Base-by-base conservation (phyloP, 352 stramenopile species). In the Thalassiosira hispida region DNA sequence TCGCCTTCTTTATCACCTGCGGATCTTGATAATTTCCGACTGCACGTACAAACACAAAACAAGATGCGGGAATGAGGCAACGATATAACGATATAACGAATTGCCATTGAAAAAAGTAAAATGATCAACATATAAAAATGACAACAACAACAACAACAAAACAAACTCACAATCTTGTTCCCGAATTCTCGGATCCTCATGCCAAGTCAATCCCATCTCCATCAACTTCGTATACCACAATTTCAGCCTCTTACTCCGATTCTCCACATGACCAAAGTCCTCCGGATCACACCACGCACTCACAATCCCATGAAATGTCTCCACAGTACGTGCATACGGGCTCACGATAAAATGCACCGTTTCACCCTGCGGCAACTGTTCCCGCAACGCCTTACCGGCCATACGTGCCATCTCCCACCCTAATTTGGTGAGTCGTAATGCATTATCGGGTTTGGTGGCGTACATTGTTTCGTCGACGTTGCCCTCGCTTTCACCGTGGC, bases 401-500 rank as follows among this genome's bases (percentile, higher is more conserved):
- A 77, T 83, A 22, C 73, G 51, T 14, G 86, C 89, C 71, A 90
- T 86, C 60, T 94, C 79, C 86, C 86, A 92, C 16, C 89, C 89
- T 2, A 91, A 63, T 33, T 79, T 64, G 0, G 89, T 94, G 0
- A 94, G 53, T 42, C 73, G 56, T 74, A 94, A 92, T 51, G 81
- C 82, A 81, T 90, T 91, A 63, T 94, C 89, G 16, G 89, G 79
- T 51, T 76, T 93, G 46, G 77, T 91, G 1, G 76, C 51, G 51
- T 94, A 94, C 0, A 90, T 56, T 49, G 55, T 18, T 85, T 92
- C 85, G 59, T 96, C 87, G 16, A 95, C 77, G 77, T 97, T 96
- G 8, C 92, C 92, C 73, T 90, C 73, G 29, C 70, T 90, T 85
- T 97, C 84, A 33, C 92, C 94, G 57, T 97, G 94, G n/a, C 94